phyloP scores from a whole-genome alignment of 2,329 filamentous ascomycete species.

The Sarocladium kiliense region DNA sequence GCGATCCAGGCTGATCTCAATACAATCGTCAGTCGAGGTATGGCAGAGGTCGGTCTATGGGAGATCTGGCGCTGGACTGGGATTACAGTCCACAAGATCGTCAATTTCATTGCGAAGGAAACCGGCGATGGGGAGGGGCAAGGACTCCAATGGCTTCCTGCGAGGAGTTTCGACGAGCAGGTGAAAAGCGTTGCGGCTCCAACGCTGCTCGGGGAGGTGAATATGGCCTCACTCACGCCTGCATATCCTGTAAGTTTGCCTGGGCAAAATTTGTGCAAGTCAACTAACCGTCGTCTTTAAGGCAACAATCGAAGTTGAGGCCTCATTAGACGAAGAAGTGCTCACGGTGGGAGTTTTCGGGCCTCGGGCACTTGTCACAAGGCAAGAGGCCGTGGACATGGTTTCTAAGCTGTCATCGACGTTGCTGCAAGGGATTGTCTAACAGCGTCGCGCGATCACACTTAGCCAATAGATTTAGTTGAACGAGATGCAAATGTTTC shows the following conservation, averaged over 20 bases:
- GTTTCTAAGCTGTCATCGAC: not conserved
- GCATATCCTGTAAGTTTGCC: conserved; percentile 27
- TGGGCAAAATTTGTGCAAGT: too few relatives aligned
- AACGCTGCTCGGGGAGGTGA: not conserved
- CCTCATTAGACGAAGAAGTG: conserved; percentile 22
- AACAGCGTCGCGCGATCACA: too few relatives aligned
- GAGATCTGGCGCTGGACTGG: conserved; percentile 75
- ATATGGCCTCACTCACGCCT: conserved; percentile 15
- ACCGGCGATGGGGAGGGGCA: conserved; percentile 11
- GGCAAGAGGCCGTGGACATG: not conserved
- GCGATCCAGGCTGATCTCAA: conserved; percentile 64
- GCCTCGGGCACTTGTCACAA: conserved; percentile 13
- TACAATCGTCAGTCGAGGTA: conserved; percentile 44
- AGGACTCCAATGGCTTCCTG: conserved; percentile 21
- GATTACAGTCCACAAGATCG: conserved; percentile 62
- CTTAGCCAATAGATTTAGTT: not conserved
- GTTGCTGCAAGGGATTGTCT: not conserved
- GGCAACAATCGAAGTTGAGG: conserved; percentile 36
- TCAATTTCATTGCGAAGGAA: conserved; percentile 66
- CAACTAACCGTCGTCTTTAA: conserved; percentile 13
- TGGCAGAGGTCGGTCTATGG: conserved; percentile 58
- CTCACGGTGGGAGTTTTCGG: conserved; percentile 38
- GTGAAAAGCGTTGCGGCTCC: not conserved
- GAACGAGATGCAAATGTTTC: not conserved
- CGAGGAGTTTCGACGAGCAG: conserved; percentile 13